Conservation (phyloP, 2,329 filamentous ascomycete genomes). For the Lachnellula subtilissima region DNA sequence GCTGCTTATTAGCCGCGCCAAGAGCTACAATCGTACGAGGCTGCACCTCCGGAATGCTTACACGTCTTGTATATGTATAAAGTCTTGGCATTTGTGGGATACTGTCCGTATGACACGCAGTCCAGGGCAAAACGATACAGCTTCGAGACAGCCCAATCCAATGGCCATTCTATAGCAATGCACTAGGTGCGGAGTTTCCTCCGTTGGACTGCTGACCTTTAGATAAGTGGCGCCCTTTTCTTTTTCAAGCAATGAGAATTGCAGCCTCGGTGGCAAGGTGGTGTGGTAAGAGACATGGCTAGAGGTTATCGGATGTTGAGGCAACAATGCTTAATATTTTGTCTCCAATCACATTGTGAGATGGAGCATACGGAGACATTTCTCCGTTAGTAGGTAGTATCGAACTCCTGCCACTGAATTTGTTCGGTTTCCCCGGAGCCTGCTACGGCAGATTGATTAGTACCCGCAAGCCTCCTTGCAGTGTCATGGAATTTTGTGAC, state of each 20-base stretch:
- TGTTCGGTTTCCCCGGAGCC: not conserved
- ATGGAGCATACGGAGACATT: not conserved
- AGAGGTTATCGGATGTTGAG: not conserved
- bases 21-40: no score
- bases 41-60: no score
- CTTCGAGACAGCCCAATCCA: no score
- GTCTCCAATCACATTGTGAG: not conserved
- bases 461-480: not conserved
- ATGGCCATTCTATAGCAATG: no score
- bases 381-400: not conserved
- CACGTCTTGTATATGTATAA: no score
- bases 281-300: not conserved
- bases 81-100: no score
- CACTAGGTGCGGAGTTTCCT: no score
- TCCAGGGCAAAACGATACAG: no score
- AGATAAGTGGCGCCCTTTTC: not conserved
- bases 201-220: not conserved
- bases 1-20: no score
- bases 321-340: not conserved
- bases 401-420: not conserved
- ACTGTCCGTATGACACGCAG: no score
- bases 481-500: not conserved
- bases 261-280: conserved; percentile 1
- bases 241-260: not conserved
- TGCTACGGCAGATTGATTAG: not conserved